phyloP scores from a whole-genome alignment of 2,329 filamentous ascomycete genomes.

The Biscogniauxia mediterranea region DNA sequence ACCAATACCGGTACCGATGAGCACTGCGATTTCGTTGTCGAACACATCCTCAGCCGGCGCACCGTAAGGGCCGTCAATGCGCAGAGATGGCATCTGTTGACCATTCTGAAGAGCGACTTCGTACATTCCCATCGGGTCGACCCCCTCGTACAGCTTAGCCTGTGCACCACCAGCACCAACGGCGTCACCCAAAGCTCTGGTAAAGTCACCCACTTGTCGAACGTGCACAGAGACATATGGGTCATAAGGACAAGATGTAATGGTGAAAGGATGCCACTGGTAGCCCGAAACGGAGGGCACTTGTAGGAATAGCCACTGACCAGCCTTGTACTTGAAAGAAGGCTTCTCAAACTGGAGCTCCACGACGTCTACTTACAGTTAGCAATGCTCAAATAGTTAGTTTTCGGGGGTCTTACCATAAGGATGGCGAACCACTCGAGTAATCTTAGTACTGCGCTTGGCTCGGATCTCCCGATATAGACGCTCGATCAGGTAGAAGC shows the following conservation, averaged over 20 bases:
- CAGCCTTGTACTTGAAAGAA: conserved; percentile 96
- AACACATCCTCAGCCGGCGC: conserved; percentile 98
- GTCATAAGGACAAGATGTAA: conserved; percentile 96
- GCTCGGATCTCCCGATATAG: conserved; percentile 88
- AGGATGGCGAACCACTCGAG: conserved; percentile 90
- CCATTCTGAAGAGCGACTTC: conserved; percentile 93
- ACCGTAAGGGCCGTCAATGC: conserved; percentile 94
- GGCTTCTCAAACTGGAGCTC: conserved; percentile 97
- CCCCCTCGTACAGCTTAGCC: conserved; percentile 82
- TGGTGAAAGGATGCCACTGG: conserved; percentile 99
- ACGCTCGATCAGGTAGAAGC: conserved; percentile 81
- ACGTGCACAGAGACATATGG: conserved; percentile 93
- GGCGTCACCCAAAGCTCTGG: conserved; percentile 86
- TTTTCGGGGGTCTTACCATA: conserved; percentile 62
- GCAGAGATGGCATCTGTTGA: conserved; percentile 84
- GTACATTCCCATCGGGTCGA: conserved; percentile 96
- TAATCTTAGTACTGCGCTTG: conserved; percentile 81
- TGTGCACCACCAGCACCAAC: conserved; percentile 89
- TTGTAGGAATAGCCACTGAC: conserved; percentile 97
- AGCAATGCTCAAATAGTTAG: not conserved
- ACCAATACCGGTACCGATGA: conserved; percentile 84
- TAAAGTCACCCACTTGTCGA: conserved; percentile 96
- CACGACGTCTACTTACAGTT: conserved; percentile 66
- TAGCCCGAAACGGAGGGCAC: conserved; percentile 82
- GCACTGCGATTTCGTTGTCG: conserved; percentile 82